Percentiles rank a stretch among this genome's conserved stretches.
Conservation (phyloP, 768 basidiomycete species). For the Podaxis sp. region DNA sequence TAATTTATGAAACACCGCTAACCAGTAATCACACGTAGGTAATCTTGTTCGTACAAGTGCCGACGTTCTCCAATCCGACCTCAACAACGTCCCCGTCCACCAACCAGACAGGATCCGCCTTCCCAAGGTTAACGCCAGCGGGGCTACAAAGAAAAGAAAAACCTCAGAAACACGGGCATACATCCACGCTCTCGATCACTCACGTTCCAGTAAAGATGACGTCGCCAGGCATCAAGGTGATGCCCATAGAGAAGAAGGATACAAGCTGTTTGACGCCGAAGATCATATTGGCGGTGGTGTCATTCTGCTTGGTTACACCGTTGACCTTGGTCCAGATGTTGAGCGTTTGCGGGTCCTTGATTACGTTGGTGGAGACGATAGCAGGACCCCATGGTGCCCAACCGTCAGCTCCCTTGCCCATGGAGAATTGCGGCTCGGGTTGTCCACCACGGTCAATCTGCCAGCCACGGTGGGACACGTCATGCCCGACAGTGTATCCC, state of each 20-base stretch:
- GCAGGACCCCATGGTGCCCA: conserved; percentile 44
- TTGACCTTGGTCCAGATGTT: conserved; percentile 43
- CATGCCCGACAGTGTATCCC: conserved; percentile 39
- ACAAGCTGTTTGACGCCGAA: conserved; percentile 40
- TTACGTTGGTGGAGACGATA: conserved; percentile 36
- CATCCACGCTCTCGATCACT: conserved; percentile 16
- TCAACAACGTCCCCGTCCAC: conserved; percentile 39
- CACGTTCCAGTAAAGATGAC: conserved; percentile 45
- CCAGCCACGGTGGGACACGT: conserved; percentile 45
- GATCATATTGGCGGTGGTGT: conserved; percentile 42
- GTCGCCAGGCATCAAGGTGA: conserved; percentile 40
- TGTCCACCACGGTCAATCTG: conserved; percentile 42
- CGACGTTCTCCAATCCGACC: conserved; percentile 37
- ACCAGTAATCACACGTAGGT: conserved; percentile 24
- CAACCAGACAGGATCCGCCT: conserved; percentile 34
- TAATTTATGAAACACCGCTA: background rate
- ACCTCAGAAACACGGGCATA: background rate
- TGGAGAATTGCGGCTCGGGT: conserved; percentile 41
- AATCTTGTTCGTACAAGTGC: conserved; percentile 37
- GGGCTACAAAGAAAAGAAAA: too few species aligned
- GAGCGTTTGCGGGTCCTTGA: conserved; percentile 38
- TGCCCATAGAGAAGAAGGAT: conserved; percentile 46
- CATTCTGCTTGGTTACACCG: conserved; percentile 37
- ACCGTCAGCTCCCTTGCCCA: conserved; percentile 44
- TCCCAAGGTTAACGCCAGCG: conserved; percentile 34